These are phyloP conservation scores for Mycena alexandri DNA, from an alignment of 768 basidiomycete genomes.

Conservation along the genomic window DNA sequence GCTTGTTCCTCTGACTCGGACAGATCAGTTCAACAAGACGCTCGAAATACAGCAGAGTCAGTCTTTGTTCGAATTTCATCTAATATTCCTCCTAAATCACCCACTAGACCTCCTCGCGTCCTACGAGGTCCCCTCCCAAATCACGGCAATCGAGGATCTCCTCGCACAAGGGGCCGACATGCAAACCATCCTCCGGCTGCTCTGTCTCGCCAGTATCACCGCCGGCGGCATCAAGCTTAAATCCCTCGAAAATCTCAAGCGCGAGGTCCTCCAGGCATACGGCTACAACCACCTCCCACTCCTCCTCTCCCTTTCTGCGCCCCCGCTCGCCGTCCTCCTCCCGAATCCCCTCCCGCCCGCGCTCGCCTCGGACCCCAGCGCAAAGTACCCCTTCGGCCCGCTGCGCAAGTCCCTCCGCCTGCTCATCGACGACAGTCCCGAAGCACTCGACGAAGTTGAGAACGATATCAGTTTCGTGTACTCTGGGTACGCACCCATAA, in stretches of 20 bases:
- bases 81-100: conserved; percentile 19
- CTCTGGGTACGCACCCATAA: conserved; percentile 96
- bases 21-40: conserved; percentile 90
- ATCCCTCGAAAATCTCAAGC: conserved; percentile 87
- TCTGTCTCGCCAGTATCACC: conserved; percentile 90
- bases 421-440: conserved; percentile 89
- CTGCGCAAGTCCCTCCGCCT: conserved; percentile 89
- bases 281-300: conserved; percentile 80
- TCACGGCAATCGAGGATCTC: conserved; percentile 90
- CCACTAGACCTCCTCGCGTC: conserved; percentile 90
- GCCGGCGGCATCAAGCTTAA: conserved; percentile 90
- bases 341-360: conserved; percentile 76
- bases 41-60: conserved; percentile 97
- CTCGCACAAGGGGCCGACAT: conserved; percentile 90
- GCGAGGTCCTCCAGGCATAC: conserved; percentile 93
- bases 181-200: conserved; percentile 79
- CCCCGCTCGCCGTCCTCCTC: conserved; percentile 76
- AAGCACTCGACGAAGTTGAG: conserved; percentile 84
- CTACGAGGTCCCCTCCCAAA: conserved; percentile 84
- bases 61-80: conserved; percentile 36
- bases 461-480: conserved; percentile 97
- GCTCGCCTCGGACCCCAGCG: conserved; percentile 51
- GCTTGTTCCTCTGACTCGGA: conserved; percentile 85
- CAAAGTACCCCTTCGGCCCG: conserved; percentile 77
- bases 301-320: conserved; percentile 72